phyloP scores from a whole-genome alignment of 805 yeast genomes.

The Candida nonsorbophila region DNA sequence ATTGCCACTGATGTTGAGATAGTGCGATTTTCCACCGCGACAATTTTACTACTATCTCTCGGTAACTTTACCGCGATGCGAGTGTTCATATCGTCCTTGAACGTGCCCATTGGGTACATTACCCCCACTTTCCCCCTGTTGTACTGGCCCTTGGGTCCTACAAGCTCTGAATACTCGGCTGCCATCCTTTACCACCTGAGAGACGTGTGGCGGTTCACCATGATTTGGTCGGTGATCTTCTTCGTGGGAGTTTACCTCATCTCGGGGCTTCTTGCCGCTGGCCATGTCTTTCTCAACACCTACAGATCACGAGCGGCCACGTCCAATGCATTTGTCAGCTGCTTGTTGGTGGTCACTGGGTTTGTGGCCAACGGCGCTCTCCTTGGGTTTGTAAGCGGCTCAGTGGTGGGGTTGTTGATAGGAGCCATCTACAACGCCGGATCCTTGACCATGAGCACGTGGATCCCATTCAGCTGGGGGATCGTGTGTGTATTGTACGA shows the following conservation, averaged over 20 bases:
- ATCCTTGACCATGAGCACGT: slow-evolving; percentile 81
- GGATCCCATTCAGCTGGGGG: slow-evolving; percentile 90
- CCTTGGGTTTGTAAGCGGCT: slow-evolving; percentile 69
- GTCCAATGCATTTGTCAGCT: slow-evolving; percentile 5
- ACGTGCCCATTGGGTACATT: slow-evolving; percentile 75
- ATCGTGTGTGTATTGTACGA: slow-evolving; percentile 62
- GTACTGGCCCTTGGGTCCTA: slow-evolving; percentile 56
- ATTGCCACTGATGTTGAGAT: slow-evolving; percentile 19
- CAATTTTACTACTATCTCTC: background rate
- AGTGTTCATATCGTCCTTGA: slow-evolving; percentile 31
- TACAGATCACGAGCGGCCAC: slow-evolving; percentile 12
- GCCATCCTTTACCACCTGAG: slow-evolving; percentile 61
- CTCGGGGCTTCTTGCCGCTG: slow-evolving; percentile 57
- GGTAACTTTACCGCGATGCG: slow-evolving; percentile 10
- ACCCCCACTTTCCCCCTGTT: slow-evolving; percentile 80
- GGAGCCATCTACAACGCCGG: slow-evolving; percentile 79
- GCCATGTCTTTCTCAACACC: slow-evolving; percentile 17
- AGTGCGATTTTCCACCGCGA: slow-evolving; percentile 1
- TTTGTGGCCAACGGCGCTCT: slow-evolving; percentile 53
- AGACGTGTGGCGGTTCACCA: slow-evolving; percentile 81
- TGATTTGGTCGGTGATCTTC: slow-evolving; percentile 74
- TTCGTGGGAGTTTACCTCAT: slow-evolving; percentile 56
- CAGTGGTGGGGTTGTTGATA: slow-evolving; percentile 68
- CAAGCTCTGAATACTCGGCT: slow-evolving; percentile 31
- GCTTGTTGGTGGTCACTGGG: slow-evolving; percentile 12